These are phyloP conservation scores for Grosmannia penicillata DNA, from an alignment of 2,329 filamentous ascomycete genomes.

Conservation along the genomic window DNA sequence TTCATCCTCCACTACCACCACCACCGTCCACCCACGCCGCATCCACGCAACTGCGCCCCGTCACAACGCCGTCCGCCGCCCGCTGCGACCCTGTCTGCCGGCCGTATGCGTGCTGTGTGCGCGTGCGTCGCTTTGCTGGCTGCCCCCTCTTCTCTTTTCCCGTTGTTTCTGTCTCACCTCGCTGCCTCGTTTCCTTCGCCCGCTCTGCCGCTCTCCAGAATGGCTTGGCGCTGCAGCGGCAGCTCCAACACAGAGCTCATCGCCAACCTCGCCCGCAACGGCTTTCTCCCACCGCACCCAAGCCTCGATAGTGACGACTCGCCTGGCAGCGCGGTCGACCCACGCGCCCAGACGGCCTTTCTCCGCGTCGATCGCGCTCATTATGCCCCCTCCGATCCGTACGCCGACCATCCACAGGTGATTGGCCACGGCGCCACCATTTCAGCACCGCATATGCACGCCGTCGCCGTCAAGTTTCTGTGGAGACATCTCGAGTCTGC, in stretches of 20 bases:
- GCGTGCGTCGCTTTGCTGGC: no score
- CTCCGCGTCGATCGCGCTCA: conserved; percentile 76
- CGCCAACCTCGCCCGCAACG: conserved; percentile 57
- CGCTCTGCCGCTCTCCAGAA: conserved; percentile 22
- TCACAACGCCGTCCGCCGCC: no score
- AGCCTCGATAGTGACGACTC: no score
- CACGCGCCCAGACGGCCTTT: conserved; percentile 67
- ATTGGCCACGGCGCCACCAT: conserved; percentile 44
- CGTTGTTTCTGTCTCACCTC: neutral
- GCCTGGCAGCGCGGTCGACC: conserved; percentile 25
- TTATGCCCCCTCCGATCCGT: conserved; percentile 59
- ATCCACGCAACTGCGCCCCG: no score
- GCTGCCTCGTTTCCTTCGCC: neutral
- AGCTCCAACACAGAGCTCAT: conserved; percentile 60
- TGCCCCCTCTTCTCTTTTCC: neutral
- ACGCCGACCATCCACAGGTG: conserved; percentile 42
- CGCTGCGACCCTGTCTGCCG: no score
- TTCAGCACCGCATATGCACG: conserved; percentile 47
- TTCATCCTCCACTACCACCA: no score
- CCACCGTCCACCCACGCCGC: no score
- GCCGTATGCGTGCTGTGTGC: no score
- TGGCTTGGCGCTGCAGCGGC: conserved; percentile 87
- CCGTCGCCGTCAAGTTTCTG: conserved; percentile 34
- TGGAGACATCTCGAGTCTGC: conserved; percentile 26
- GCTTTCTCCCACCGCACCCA: conserved; percentile 38